A percentile compares a stretch with the other conserved stretches of the same genome.
These are phyloP conservation scores for Cystobasidium slooffiae DNA, from an alignment of 1,284 basidiomycete species.

Conservation along the genomic window DNA sequence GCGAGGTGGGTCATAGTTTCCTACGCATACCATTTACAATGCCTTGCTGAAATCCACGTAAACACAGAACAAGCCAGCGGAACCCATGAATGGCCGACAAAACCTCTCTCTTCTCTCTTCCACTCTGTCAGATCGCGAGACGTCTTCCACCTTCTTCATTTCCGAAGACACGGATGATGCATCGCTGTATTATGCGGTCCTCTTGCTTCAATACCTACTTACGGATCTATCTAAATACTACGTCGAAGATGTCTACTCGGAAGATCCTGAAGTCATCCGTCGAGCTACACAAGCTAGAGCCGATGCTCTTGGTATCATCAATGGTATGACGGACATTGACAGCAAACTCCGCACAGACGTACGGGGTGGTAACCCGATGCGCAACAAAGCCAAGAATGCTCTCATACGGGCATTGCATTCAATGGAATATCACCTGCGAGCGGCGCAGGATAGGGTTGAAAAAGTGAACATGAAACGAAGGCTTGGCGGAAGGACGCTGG, in stretches of 20 bases:
- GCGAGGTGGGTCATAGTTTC: neutral
- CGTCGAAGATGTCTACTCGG: constrained; percentile 5
- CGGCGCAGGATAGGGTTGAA: constrained; percentile 3
- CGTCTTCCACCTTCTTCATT: constrained; percentile 6
- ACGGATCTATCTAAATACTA: constrained; percentile 20
- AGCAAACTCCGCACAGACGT: constrained; percentile 36
- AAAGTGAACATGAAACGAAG: constrained; percentile 13
- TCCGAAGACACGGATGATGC: neutral
- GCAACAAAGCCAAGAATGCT: constrained; percentile 43
- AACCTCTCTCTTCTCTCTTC: neutral
- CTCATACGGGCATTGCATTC: constrained; percentile 20
- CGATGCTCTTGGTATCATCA: constrained; percentile 5
- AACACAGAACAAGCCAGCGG: neutral
- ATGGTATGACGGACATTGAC: constrained; percentile 7
- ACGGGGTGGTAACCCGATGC: constrained; percentile 17
- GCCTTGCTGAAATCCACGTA: neutral
- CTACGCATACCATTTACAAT: neutral
- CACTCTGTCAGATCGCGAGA: neutral
- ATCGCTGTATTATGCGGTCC: constrained; percentile 29
- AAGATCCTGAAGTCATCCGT: neutral
- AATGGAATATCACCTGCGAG: constrained; percentile 31
- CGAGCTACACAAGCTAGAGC: constrained; percentile 13
- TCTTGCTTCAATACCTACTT: constrained; percentile 28
- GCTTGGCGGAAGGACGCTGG: constrained; percentile 2
- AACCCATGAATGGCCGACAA: neutral